Evolutionary conservation across 495 filamentous ascomycete species (phyloP).

Genomic region (Hypoxylon lienhwacheense): DNA sequence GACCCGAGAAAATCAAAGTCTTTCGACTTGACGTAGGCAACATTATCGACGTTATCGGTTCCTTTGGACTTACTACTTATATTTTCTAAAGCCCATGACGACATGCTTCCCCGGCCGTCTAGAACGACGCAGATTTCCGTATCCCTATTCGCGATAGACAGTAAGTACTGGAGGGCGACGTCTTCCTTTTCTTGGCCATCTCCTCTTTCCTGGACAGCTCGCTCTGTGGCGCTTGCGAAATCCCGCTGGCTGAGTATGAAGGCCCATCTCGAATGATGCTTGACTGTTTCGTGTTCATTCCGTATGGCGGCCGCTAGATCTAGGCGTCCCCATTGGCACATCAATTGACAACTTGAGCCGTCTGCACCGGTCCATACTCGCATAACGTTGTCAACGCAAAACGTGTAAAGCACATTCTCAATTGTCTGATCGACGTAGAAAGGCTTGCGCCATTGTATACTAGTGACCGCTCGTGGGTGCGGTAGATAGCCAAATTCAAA

Average conservation of each 20-base stretch:
- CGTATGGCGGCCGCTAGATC: slow-evolving; percentile 77
- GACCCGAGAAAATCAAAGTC: slow-evolving; percentile 64
- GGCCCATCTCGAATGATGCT: slow-evolving; percentile 62
- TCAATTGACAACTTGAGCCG: slow-evolving; percentile 65
- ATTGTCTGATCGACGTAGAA: slow-evolving; percentile 74
- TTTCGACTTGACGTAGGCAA: slow-evolving; percentile 72
- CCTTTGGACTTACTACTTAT: slow-evolving; percentile 73
- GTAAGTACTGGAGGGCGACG: slow-evolving; percentile 77
- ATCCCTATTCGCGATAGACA: slow-evolving; percentile 79
- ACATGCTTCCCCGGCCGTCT: slow-evolving; percentile 84
- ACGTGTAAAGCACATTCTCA: slow-evolving; percentile 90
- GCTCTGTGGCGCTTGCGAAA: slow-evolving; percentile 74
- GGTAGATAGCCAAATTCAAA: slow-evolving; percentile 91
- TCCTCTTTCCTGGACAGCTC: slow-evolving; percentile 64
- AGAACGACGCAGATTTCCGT: slow-evolving; percentile 88
- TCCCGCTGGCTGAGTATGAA: slow-evolving; percentile 86
- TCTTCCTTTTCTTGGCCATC: slow-evolving; percentile 62
- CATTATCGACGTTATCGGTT: slow-evolving; percentile 77
- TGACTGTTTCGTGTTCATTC: slow-evolving; percentile 44
- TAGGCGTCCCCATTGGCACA: slow-evolving; percentile 81
- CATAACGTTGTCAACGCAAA: slow-evolving; percentile 80
- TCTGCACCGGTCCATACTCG: slow-evolving; percentile 83
- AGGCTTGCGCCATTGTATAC: slow-evolving; percentile 81
- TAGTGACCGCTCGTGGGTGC: slow-evolving; percentile 78
- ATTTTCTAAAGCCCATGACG: slow-evolving; percentile 92